These are phyloP conservation scores for Trichophyton schoenleinii DNA, from an alignment of 2,329 filamentous ascomycete genomes.

Conservation along the genomic window DNA sequence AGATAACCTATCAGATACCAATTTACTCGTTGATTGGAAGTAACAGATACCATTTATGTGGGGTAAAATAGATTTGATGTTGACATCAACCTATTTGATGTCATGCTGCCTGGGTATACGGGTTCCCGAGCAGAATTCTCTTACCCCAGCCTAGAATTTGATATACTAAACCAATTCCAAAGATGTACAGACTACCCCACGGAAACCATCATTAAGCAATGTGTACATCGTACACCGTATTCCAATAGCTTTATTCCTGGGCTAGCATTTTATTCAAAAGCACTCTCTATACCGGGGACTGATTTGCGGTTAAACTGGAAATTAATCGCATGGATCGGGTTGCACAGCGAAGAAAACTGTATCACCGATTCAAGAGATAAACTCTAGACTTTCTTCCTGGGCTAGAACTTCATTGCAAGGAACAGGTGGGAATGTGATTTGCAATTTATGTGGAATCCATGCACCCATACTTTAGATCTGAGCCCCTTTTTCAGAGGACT, in stretches of 20 bases:
- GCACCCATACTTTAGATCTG: conserved; percentile 59
- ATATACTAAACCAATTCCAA: too few species aligned
- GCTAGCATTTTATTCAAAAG: conserved; percentile 32
- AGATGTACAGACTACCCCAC: too few species aligned
- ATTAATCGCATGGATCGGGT: conserved; percentile 56
- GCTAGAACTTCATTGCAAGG: conserved; percentile 66
- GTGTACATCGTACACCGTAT: too few species aligned
- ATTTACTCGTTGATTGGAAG: too few species aligned
- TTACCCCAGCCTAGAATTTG: too few species aligned
- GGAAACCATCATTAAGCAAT: too few species aligned
- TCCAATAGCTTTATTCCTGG: background rate
- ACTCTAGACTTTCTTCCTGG: conserved; percentile 58
- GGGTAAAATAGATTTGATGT: too few species aligned
- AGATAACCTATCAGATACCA: too few species aligned
- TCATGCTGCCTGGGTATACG: too few species aligned
- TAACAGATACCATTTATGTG: too few species aligned
- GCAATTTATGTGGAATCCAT: conserved; percentile 65
- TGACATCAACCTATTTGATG: too few species aligned
- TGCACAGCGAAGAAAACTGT: conserved; percentile 54
- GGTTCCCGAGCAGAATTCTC: too few species aligned
- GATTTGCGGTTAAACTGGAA: conserved; percentile 83
- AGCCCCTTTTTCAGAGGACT: conserved; percentile 51
- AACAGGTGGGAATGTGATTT: conserved; percentile 75
- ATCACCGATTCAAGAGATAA: conserved; percentile 47
- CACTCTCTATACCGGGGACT: conserved; percentile 61